Conservation (phyloP, 129 eudicot genomes). For the Daucus carota region DNA sequence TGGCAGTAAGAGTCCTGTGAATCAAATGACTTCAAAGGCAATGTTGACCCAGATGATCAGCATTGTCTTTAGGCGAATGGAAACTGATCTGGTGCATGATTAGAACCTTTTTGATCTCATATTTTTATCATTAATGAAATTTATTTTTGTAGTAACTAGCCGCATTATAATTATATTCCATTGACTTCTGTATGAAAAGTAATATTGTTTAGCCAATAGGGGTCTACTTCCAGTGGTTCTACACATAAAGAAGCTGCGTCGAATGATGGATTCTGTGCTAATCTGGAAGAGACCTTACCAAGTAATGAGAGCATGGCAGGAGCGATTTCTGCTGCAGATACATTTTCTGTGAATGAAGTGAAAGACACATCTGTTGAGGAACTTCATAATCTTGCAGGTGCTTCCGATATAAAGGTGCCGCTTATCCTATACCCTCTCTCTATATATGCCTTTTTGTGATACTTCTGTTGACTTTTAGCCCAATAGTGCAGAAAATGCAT, state of each 20-base stretch:
- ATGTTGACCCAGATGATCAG: conserved; percentile 98
- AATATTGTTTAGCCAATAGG: conserved; percentile 27
- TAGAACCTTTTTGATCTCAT: conserved; percentile 3
- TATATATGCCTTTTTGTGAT: neutral
- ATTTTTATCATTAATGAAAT: neutral
- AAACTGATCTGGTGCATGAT: conserved; percentile 66
- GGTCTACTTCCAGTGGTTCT: conserved; percentile 34
- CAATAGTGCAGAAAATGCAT: neutral
- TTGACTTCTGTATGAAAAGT: conserved; percentile 13
- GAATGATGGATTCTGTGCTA: conserved; percentile 25
- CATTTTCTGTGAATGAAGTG: conserved; percentile 24
- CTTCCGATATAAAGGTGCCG: conserved; percentile 85
- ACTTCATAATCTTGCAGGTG: conserved; percentile 86
- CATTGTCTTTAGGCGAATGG: conserved; percentile 90
- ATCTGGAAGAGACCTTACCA: conserved; percentile 38
- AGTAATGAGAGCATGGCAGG: conserved; percentile 43
- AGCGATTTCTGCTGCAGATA: conserved; percentile 41
- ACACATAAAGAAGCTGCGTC: conserved; percentile 27
- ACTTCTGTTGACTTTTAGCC: neutral
- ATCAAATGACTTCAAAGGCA: conserved; percentile 99
- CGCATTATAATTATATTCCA: conserved; percentile 1
- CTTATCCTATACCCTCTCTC: neutral
- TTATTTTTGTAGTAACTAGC: conserved; percentile 3
- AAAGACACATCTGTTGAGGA: conserved; percentile 63
- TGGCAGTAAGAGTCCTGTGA: conserved; percentile 88